phyloP scores from a whole-genome alignment of 768 basidiomycete genomes.

The Boletus barrowsii region DNA sequence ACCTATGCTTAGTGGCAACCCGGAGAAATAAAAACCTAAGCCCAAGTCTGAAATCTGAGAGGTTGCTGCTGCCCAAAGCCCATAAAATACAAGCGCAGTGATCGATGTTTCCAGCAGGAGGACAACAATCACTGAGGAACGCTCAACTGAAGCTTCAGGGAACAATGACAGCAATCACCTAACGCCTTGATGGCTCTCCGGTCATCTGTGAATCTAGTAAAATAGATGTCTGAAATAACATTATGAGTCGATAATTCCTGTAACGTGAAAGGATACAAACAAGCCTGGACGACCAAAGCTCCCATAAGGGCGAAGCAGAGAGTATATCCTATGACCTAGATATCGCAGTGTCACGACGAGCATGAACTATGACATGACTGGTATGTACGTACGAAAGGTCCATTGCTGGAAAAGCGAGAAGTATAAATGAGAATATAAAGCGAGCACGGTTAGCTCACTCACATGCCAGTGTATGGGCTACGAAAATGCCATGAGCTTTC shows the following conservation, averaged over 20 bases:
- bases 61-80: slow-evolving; percentile 3
- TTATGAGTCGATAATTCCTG: background rate
- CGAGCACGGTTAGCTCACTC: no score
- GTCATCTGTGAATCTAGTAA: slow-evolving; percentile 17
- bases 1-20: background rate
- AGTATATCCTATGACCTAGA: background rate
- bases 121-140: slow-evolving; percentile 1
- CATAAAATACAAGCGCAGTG: slow-evolving; percentile 7
- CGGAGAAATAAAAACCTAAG: no score
- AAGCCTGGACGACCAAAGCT: background rate
- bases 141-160: background rate
- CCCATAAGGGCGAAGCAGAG: background rate
- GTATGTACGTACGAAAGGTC: no score
- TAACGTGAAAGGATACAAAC: background rate
- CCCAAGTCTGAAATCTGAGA: no score
- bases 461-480: no score
- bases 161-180: slow-evolving; percentile 1
- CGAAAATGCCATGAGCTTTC: no score
- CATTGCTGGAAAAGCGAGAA: no score
- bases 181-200: slow-evolving; percentile 10
- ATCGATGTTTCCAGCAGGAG: slow-evolving; percentile 19
- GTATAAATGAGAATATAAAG: no score
- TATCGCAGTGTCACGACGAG: no score
- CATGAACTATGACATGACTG: no score
- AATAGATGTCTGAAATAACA: slow-evolving; percentile 16